Percentiles rank a stretch among this genome's conserved stretches.
Evolutionary conservation across 805 yeast species (phyloP).

Genomic region (Yarrowia bubula): DNA sequence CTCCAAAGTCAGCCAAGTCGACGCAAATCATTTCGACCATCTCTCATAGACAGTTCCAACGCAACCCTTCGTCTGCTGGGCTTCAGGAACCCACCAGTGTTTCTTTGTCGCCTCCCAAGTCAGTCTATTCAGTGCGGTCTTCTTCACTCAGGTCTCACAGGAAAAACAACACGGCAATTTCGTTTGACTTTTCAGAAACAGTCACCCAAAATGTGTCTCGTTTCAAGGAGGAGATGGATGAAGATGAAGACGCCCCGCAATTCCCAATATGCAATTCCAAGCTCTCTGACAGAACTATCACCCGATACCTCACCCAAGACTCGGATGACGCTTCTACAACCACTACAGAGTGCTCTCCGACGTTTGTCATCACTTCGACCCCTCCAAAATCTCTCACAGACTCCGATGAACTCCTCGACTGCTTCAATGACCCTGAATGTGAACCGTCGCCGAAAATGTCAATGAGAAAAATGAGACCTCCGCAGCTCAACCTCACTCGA

Average conservation of each 20-base stretch:
- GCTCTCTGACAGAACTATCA: background rate
- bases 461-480: background rate
- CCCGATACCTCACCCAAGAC: background rate
- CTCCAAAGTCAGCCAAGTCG: background rate
- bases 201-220: background rate
- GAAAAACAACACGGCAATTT: background rate
- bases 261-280: background rate
- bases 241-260: background rate
- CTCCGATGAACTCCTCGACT: background rate
- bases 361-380: slow-evolving; percentile 1
- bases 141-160: background rate
- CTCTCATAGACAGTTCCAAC: background rate
- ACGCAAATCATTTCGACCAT: background rate
- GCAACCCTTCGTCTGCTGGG: background rate
- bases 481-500: background rate
- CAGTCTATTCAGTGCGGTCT: background rate
- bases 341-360: background rate
- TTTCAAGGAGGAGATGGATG: background rate
- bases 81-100: background rate
- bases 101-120: background rate
- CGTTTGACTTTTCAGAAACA: slow-evolving; percentile 12
- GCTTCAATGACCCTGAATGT: slow-evolving; percentile 12
- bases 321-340: background rate
- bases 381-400: background rate
- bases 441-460: slow-evolving; percentile 7